These are phyloP conservation scores for Cladophialophora immunda DNA, from an alignment of 2,329 filamentous ascomycete genomes.

Conservation along the genomic window DNA sequence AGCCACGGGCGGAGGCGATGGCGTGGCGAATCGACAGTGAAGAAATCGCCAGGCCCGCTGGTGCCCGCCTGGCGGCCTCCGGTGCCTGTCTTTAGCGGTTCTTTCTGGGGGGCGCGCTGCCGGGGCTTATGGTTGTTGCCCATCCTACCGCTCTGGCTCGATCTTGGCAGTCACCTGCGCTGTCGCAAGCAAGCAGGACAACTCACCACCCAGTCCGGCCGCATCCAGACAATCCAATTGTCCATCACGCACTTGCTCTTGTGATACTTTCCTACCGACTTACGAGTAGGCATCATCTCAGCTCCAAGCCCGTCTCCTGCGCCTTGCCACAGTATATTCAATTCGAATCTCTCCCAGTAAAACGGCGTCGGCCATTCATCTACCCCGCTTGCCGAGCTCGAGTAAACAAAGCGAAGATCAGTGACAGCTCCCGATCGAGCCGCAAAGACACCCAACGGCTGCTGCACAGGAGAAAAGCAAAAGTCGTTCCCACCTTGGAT, in stretches of 20 bases:
- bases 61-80: background rate
- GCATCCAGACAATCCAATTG: constrained; percentile 6
- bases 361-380: background rate
- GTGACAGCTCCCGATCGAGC: background rate
- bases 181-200: constrained; percentile 5
- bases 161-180: constrained; percentile 8
- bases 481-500: constrained; percentile 26
- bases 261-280: constrained; percentile 1
- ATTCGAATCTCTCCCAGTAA: background rate
- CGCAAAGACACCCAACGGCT: background rate
- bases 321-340: background rate
- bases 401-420: constrained; percentile 28
- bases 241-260: background rate
- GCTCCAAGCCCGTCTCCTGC: background rate
- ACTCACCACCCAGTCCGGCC: background rate
- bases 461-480: background rate
- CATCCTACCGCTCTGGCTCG: constrained; percentile 3
- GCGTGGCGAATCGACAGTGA: background rate
- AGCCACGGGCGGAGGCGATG: background rate
- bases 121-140: background rate
- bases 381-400: constrained; percentile 17
- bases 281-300: background rate
- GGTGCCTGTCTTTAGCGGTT: background rate
- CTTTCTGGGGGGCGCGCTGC: background rate
- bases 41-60: background rate